phyloP scores from a whole-genome alignment of 2,329 filamentous ascomycete genomes.

The Trichoderma koningii region DNA sequence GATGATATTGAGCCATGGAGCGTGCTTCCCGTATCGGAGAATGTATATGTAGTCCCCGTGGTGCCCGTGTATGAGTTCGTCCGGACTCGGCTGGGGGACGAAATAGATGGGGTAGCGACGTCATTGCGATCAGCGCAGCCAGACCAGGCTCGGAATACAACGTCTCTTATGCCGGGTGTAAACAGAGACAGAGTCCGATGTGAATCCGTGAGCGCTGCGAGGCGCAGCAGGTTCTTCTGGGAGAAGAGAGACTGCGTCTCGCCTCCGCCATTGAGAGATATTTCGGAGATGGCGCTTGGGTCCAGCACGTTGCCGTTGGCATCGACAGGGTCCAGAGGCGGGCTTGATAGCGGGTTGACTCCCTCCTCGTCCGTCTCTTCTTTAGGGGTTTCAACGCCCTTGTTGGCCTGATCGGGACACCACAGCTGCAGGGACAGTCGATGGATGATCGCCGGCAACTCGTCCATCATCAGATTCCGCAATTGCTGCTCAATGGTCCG shows the following conservation, averaged over 20 bases:
- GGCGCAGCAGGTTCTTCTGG: conserved; percentile 84
- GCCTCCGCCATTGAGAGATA: conserved; percentile 76
- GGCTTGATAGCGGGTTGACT: conserved; percentile 78
- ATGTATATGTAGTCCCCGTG: conserved; percentile 68
- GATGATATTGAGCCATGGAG: conserved; percentile 65
- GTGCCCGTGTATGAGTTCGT: conserved; percentile 63
- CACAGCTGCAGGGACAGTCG: conserved; percentile 83
- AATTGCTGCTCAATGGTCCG: conserved; percentile 93
- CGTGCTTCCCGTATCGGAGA: conserved; percentile 69
- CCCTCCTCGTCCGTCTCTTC: conserved; percentile 59
- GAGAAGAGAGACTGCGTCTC: conserved; percentile 91
- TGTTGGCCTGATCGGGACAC: conserved; percentile 74
- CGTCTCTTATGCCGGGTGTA: conserved; percentile 85
- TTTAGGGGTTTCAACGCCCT: conserved; percentile 52
- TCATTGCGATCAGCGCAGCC: conserved; percentile 73
- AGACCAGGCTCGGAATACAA: conserved; percentile 91
- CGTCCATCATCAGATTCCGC: conserved; percentile 94
- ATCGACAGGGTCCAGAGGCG: conserved; percentile 81
- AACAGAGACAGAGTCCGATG: conserved; percentile 89
- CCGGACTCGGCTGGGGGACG: conserved; percentile 59
- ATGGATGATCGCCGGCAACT: conserved; percentile 94
- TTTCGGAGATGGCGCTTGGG: conserved; percentile 70
- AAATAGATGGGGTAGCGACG: conserved; percentile 49
- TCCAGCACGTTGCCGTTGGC: conserved; percentile 76
- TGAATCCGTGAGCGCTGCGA: conserved; percentile 82